Percentiles rank a stretch among this genome's conserved stretches.
These are phyloP conservation scores for Botrytis hyacinthi DNA, from an alignment of 2,329 filamentous ascomycete species.

Conservation along the genomic window DNA sequence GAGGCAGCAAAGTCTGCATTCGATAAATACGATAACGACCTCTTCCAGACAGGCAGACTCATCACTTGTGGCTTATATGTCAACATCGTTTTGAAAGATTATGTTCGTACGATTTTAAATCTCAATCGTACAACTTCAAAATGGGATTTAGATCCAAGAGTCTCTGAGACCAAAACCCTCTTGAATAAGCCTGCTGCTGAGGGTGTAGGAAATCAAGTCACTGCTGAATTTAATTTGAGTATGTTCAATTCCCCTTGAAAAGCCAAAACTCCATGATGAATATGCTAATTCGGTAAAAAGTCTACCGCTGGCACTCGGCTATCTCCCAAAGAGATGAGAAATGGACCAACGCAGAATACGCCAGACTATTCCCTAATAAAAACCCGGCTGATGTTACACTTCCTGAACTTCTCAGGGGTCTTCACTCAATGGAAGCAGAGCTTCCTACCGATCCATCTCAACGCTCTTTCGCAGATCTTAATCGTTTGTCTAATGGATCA, in stretches of 20 bases:
- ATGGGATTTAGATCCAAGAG: constrained; percentile 69
- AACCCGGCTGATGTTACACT: constrained; percentile 50
- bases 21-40: constrained; percentile 71
- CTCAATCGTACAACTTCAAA: constrained; percentile 20
- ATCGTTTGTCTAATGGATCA: constrained; percentile 63
- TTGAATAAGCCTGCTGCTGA: constrained; percentile 37
- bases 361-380: constrained; percentile 58
- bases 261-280: neutral
- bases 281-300: neutral
- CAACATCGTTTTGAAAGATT: constrained; percentile 74
- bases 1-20: constrained; percentile 54
- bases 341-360: constrained; percentile 56
- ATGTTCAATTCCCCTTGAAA: neutral
- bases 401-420: constrained; percentile 58
- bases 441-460: constrained; percentile 66
- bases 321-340: constrained; percentile 71
- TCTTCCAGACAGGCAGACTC: constrained; percentile 77
- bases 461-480: constrained; percentile 65
- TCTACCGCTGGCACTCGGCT: constrained; percentile 79
- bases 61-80: constrained; percentile 72
- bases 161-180: constrained; percentile 54
- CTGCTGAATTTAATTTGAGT: constrained; percentile 78
- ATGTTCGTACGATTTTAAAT: constrained; percentile 61
- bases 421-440: constrained; percentile 60
- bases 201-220: constrained; percentile 77